These are phyloP conservation scores for Parsonsia alboflavescens DNA, from an alignment of 257 asterid genomes.

Conservation along the genomic window DNA sequence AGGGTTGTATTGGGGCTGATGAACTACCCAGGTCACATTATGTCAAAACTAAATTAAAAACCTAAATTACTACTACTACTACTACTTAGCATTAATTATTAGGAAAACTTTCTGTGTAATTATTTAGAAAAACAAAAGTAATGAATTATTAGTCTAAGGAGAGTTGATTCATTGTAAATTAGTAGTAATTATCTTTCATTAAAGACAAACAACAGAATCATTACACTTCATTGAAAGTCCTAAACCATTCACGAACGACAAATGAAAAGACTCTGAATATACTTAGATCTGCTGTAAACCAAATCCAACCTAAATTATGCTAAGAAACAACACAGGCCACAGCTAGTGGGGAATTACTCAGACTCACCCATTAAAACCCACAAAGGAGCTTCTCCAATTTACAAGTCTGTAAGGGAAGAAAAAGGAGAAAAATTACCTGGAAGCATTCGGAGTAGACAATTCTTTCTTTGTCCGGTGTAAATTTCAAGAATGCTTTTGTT, in stretches of 20 bases:
- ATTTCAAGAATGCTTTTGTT: conserved; percentile 31
- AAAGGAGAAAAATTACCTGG: conserved; percentile 31
- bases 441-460: conserved; percentile 27
- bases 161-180: neutral
- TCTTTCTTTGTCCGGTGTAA: conserved; percentile 6
- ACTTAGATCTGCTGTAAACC: conserved; percentile 18
- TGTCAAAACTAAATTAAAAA: neutral
- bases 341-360: neutral
- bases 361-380: neutral
- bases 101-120: neutral
- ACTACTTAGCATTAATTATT: neutral
- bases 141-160: neutral
- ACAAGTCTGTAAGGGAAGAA: neutral
- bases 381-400: neutral
- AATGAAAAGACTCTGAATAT: neutral
- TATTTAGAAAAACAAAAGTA: neutral
- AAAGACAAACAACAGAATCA: neutral
- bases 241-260: neutral
- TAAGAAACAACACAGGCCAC: neutral
- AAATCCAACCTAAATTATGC: neutral
- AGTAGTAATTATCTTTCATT: neutral
- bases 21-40: conserved; percentile 16
- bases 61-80: neutral
- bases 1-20: conserved; percentile 10
- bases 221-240: neutral